These are phyloP conservation scores for Ephemerocybe angulata DNA, from an alignment of 768 basidiomycete species.

Conservation along the genomic window DNA sequence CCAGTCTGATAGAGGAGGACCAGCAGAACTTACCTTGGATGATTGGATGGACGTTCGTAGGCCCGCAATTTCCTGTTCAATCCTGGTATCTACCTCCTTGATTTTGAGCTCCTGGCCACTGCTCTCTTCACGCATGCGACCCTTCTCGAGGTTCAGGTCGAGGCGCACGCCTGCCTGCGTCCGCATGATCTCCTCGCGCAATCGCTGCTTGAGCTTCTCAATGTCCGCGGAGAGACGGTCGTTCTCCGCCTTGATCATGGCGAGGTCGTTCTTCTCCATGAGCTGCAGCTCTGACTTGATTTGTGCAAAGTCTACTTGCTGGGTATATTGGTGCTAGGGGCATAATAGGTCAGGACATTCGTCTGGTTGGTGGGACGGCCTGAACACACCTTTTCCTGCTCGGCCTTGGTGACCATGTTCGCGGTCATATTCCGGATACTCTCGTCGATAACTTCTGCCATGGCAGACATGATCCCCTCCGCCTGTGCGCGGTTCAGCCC, in stretches of 20 bases:
- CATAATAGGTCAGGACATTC: not conserved
- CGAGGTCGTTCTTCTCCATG: conserved; percentile 94
- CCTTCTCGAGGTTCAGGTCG: conserved; percentile 96
- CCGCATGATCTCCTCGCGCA: conserved; percentile 86
- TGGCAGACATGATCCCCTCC: conserved; percentile 94
- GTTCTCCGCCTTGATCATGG: conserved; percentile 93
- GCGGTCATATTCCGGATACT: conserved; percentile 93
- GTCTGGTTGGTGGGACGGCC: not conserved
- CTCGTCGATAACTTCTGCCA: conserved; percentile 97
- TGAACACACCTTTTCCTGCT: conserved; percentile 86
- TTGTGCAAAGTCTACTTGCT: conserved; percentile 95
- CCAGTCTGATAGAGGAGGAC: not conserved
- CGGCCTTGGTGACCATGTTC: conserved; percentile 93
- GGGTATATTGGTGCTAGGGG: conserved; percentile 81
- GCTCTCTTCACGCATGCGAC: conserved; percentile 90
- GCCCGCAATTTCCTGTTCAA: conserved; percentile 92
- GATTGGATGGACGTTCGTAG: conserved; percentile 81
- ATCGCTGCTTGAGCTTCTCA: conserved; percentile 89
- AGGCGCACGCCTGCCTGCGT: conserved; percentile 92
- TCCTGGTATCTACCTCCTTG: conserved; percentile 94
- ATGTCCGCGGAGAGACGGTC: conserved; percentile 90
- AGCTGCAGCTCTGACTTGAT: conserved; percentile 95
- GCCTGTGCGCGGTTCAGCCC: conserved; percentile 89
- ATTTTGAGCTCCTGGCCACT: conserved; percentile 92
- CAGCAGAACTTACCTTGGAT: conserved; percentile 56